These are phyloP conservation scores for Helichrysum umbraculigerum DNA, from an alignment of 129 eudicot species.

Conservation along the genomic window DNA sequence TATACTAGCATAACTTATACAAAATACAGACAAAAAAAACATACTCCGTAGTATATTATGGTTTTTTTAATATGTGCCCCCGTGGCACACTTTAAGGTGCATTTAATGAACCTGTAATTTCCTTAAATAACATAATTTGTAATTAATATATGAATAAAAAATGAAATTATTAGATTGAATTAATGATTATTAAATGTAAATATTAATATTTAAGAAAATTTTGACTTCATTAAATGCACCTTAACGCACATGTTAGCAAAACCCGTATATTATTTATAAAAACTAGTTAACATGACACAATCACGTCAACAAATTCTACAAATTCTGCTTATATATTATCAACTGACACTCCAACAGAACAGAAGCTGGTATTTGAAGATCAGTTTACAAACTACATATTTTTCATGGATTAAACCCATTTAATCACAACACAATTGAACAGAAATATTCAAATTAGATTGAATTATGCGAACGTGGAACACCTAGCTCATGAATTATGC, in stretches of 20 bases:
- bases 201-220: too few species aligned
- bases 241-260: too few species aligned
- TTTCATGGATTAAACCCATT: not conserved
- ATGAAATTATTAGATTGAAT: too few species aligned
- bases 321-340: not conserved
- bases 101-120: too few species aligned
- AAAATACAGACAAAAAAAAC: not conserved
- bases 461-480: not conserved
- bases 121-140: too few species aligned
- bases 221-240: too few species aligned
- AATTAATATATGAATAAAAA: too few species aligned
- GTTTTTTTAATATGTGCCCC: too few species aligned
- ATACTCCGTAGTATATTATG: too few species aligned
- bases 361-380: not conserved
- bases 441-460: not conserved
- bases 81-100: too few species aligned
- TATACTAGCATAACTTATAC: not conserved
- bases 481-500: not conserved
- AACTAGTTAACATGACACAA: slow-evolving; percentile 13
- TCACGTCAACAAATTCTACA: not conserved
- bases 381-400: slow-evolving; percentile 10
- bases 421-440: slow-evolving; percentile 4
- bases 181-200: too few species aligned
- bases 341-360: slow-evolving; percentile 2
- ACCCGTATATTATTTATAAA: not conserved